Evolutionary conservation across 1,284 basidiomycete genomes (phyloP).

Genomic region (Ustanciosporium gigantosporum): DNA sequence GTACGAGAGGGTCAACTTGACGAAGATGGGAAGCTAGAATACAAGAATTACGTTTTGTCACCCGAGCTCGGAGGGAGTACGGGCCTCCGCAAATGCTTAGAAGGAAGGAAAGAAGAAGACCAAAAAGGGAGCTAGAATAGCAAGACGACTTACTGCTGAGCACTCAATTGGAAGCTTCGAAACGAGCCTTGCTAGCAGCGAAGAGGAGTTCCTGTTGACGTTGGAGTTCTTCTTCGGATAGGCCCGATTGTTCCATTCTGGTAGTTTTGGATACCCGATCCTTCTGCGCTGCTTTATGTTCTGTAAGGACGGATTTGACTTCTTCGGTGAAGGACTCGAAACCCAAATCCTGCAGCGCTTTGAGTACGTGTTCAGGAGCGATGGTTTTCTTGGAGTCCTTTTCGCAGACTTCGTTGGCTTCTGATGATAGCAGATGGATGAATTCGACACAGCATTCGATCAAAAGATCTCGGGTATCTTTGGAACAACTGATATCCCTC

Average conservation of each 20-base stretch:
- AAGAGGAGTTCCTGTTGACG: conserved; percentile 88
- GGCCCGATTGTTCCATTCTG: conserved; percentile 76
- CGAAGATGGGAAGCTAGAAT: too few species aligned
- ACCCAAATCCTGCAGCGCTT: conserved; percentile 87
- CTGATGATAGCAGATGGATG: conserved; percentile 94
- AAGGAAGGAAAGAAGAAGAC: too few species aligned
- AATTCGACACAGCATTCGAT: conserved; percentile 99
- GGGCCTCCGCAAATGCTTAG: too few species aligned
- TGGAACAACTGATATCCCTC: conserved; percentile 84
- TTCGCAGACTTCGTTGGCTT: conserved; percentile 97
- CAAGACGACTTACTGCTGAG: too few species aligned
- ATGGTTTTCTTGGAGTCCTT: conserved; percentile 99
- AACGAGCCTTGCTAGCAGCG: conserved; percentile 73
- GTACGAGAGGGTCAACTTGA: too few species aligned
- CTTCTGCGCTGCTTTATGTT: conserved; percentile 93
- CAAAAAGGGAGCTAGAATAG: too few species aligned
- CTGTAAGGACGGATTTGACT: conserved; percentile 86
- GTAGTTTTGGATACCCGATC: conserved; percentile 71
- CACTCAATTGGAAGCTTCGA: conserved; percentile 25
- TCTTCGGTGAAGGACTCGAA: conserved; percentile 84
- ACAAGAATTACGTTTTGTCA: too few species aligned
- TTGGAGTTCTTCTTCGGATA: conserved; percentile 86
- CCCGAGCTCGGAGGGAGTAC: too few species aligned
- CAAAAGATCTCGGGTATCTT: conserved; percentile 92
- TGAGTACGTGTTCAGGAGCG: conserved; percentile 93